phyloP scores from a whole-genome alignment of 192 early-diverging fungal genomes.

The Tieghemiomyces parasiticus region DNA sequence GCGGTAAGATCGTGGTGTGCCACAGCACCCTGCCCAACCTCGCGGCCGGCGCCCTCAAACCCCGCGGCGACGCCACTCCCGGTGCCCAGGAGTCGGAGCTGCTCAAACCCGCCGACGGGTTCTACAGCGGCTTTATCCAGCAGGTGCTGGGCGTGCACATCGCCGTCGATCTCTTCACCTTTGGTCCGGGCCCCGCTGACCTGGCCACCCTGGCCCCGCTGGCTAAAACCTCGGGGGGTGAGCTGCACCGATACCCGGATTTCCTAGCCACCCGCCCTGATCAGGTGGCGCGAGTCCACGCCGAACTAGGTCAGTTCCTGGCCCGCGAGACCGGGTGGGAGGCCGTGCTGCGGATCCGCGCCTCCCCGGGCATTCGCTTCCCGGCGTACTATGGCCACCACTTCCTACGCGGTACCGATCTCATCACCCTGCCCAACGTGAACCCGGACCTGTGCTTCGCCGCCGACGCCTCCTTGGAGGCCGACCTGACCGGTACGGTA shows the following conservation, averaged over 20 bases:
- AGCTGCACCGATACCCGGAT: constrained; percentile 74
- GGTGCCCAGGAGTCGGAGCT: constrained; percentile 81
- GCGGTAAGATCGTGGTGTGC: constrained; percentile 81
- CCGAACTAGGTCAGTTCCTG: constrained; percentile 70
- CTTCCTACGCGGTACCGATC: constrained; percentile 87
- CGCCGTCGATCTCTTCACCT: constrained; percentile 73
- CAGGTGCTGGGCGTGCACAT: constrained; percentile 84
- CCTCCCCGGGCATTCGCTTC: constrained; percentile 79
- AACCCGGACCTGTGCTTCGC: constrained; percentile 83
- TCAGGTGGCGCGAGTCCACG: constrained; percentile 68
- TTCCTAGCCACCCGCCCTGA: constrained; percentile 72
- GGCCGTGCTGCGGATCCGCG: constrained; percentile 84
- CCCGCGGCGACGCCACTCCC: constrained; percentile 73
- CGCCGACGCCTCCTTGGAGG: constrained; percentile 65
- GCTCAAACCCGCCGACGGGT: constrained; percentile 64
- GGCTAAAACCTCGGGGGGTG: constrained; percentile 72
- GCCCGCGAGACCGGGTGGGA: constrained; percentile 70
- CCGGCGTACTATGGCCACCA: constrained; percentile 92
- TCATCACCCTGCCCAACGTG: constrained; percentile 83
- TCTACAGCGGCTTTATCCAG: constrained; percentile 87
- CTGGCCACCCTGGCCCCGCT: constrained; percentile 59
- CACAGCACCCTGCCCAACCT: constrained; percentile 71
- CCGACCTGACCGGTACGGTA: constrained; percentile 41
- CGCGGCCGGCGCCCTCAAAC: constrained; percentile 64
- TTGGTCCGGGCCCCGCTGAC: constrained; percentile 74